Base-by-base conservation (phyloP, 23 red algal genomes). In the Agarophyton chilense region DNA sequence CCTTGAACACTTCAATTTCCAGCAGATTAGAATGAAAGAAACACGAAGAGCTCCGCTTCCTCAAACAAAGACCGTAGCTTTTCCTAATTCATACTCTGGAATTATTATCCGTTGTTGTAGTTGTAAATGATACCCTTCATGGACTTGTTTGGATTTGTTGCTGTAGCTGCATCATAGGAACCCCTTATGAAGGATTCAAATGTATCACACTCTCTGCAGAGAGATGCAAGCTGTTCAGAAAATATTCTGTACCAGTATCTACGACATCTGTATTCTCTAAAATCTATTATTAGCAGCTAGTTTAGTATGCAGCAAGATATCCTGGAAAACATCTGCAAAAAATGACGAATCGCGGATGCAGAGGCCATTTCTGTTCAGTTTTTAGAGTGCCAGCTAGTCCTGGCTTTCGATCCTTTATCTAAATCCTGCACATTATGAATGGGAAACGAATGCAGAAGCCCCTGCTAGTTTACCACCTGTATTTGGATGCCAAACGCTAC, bases 41-140 rank as follows among this genome's bases (percentile, higher is more conserved):
- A 77, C 29, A 77, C 42, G 25, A 49, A 77, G 3, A 77, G 71
- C 18, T 77, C 71, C 50, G 46, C 24, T 50, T 49, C 71, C 22
- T 43, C 42, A 4, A 31, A 5, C 71, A 35, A 77, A 6, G 71
- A 49, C 19, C 10, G 13, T 41, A 77, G 9, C 39, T 34, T 43
- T 10, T 53, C 49, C 11, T 5, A 21, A 10, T 77, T 35, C 49
- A 40, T 50, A 47, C 4, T 21, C 11, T n/a, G 36, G 25, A 77
- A 77, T 2, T 52, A 52, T 32, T 52, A 2, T 1, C 71, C 71
- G 21, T 49, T 29, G 71, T 77, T 49, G 39, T 77, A 77, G 24
- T 77, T 41, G 17, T 11, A 3, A 34, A 36, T 11, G 13, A n/a
- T n/a, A 4, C 3, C 35, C 9, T 66, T 9, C 4, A 2, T 66